Percentiles rank a stretch among this genome's conserved stretches.
Evolutionary conservation across 495 filamentous ascomycete species (phyloP).

Genomic region (Aspergillus carlsbadensis): DNA sequence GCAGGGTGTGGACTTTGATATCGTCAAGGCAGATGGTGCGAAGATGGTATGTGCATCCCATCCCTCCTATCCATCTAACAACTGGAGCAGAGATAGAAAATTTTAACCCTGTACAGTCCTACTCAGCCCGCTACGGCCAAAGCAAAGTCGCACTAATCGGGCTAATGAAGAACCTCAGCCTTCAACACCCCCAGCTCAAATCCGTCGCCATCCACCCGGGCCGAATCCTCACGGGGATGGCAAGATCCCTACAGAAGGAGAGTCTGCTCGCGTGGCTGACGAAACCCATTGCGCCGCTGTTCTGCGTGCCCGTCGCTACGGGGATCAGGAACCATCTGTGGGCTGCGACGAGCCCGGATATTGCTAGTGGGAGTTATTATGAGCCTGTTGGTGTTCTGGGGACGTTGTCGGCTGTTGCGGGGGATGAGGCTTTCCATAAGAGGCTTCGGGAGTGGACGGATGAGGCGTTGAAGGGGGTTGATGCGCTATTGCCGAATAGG

Average conservation of each 20-base stretch:
- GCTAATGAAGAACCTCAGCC: too few species aligned
- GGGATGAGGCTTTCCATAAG: slow-evolving; percentile 38
- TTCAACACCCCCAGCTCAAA: too few species aligned
- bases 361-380: slow-evolving; percentile 45
- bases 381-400: slow-evolving; percentile 41
- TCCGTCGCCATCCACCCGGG: too few species aligned
- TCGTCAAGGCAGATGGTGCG: too few species aligned
- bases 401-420: neutral
- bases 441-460: slow-evolving; percentile 54
- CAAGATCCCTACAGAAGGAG: slow-evolving; percentile 31
- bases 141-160: too few species aligned
- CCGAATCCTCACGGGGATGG: too few species aligned
- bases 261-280: neutral
- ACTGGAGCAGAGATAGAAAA: too few species aligned
- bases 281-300: slow-evolving; percentile 3
- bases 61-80: too few species aligned
- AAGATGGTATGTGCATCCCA: too few species aligned
- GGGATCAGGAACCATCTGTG: slow-evolving; percentile 53
- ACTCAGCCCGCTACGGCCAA: too few species aligned
- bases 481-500: too few species aligned
- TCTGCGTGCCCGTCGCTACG: slow-evolving; percentile 13
- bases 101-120: too few species aligned
- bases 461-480: neutral
- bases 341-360: slow-evolving; percentile 34
- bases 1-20: slow-evolving; percentile 10